phyloP scores from a whole-genome alignment of 1,139 yeast species.

The Suhomyces coccinellae region DNA sequence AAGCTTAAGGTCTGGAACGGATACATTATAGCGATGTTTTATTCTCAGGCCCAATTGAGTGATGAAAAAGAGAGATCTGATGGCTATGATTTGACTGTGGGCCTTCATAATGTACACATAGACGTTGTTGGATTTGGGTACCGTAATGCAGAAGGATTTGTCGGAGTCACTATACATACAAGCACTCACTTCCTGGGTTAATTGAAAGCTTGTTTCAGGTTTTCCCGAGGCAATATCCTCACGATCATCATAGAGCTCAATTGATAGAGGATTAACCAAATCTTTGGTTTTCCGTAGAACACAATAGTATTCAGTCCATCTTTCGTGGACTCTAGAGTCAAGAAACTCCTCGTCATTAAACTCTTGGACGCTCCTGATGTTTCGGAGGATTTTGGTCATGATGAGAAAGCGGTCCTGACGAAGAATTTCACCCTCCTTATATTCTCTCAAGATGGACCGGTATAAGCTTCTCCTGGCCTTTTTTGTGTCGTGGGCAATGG shows the following conservation, averaged over 20 bases:
- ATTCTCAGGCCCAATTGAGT: slow-evolving; percentile 36
- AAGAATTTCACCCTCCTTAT: slow-evolving; percentile 59
- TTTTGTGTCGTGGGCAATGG: slow-evolving; percentile 21
- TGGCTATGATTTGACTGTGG: slow-evolving; percentile 51
- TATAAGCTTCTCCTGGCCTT: slow-evolving; percentile 24
- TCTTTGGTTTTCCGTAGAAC: slow-evolving; percentile 62
- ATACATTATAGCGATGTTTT: slow-evolving; percentile 31
- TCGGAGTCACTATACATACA: slow-evolving; percentile 66
- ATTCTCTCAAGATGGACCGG: slow-evolving; percentile 27
- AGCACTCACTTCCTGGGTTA: slow-evolving; percentile 33
- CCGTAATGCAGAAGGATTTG: slow-evolving; percentile 59
- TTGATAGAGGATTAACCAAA: slow-evolving; percentile 45
- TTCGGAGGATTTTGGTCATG: slow-evolving; percentile 41
- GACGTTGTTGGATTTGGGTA: slow-evolving; percentile 29
- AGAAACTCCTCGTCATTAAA: slow-evolving; percentile 48
- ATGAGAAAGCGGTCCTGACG: slow-evolving; percentile 68
- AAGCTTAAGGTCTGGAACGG: slow-evolving; percentile 54
- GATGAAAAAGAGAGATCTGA: slow-evolving; percentile 66
- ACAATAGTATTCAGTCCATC: slow-evolving; percentile 76
- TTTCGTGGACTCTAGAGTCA: slow-evolving; percentile 58
- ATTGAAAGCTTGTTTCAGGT: slow-evolving; percentile 27
- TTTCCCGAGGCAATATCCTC: slow-evolving; percentile 31
- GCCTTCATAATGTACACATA: slow-evolving; percentile 56
- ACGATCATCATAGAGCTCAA: slow-evolving; percentile 58
- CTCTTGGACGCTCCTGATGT: slow-evolving; percentile 12